These are phyloP conservation scores for Elongisporangium prolatum DNA, from an alignment of 352 stramenopile genomes.

Conservation along the genomic window DNA sequence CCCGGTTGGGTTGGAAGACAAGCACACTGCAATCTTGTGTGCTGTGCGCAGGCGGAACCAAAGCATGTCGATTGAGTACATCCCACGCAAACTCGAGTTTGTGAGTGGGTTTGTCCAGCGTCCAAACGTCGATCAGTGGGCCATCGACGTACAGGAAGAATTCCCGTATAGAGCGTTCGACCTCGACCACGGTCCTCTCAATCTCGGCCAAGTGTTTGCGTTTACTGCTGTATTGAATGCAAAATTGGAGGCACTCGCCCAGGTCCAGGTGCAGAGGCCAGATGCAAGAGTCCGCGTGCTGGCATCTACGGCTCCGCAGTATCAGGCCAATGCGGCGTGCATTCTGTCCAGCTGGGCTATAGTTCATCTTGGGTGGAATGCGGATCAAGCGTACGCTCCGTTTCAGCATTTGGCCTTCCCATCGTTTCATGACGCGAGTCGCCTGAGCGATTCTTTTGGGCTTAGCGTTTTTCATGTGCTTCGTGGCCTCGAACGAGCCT, in stretches of 20 bases:
- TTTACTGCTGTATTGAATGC: constrained; percentile 92
- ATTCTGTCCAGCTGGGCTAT: constrained; percentile 92
- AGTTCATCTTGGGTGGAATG: constrained; percentile 86
- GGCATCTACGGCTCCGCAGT: constrained; percentile 73
- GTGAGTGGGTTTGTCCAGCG: background rate
- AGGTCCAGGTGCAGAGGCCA: constrained; percentile 9
- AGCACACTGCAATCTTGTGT: background rate
- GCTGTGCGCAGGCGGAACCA: background rate
- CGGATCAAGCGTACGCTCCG: constrained; percentile 82
- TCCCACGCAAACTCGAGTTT: background rate
- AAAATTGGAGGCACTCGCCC: constrained; percentile 64
- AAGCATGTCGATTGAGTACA: background rate
- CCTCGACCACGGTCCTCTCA: constrained; percentile 97
- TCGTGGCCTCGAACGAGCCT: constrained; percentile 46
- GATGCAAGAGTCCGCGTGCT: constrained; percentile 88
- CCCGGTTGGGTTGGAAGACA: background rate
- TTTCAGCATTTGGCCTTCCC: constrained; percentile 76
- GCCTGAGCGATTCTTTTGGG: constrained; percentile 61
- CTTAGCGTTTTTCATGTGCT: constrained; percentile 64
- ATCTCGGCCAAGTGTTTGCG: constrained; percentile 93
- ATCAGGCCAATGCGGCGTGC: constrained; percentile 92
- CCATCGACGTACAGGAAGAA: constrained; percentile 89
- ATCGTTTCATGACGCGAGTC: constrained; percentile 80
- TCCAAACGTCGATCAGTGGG: constrained; percentile 21
- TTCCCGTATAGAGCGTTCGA: constrained; percentile 99